These are phyloP conservation scores for Cryptosporidium muris DNA, from an alignment of 169 alveolate species.

Conservation along the genomic window DNA sequence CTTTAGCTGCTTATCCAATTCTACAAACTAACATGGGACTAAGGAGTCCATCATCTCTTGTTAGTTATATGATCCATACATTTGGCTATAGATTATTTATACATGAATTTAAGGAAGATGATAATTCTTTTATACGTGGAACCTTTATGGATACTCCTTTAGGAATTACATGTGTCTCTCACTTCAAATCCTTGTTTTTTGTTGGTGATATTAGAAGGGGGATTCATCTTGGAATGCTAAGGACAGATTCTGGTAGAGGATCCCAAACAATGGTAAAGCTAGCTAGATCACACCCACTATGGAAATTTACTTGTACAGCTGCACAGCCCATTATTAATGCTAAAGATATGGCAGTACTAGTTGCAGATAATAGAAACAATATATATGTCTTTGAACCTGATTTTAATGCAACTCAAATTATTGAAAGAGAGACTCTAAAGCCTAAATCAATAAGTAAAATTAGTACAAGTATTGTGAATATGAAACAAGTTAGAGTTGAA, in stretches of 20 bases:
- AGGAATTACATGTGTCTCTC: conserved; percentile 50
- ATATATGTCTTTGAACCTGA: conserved; percentile 34
- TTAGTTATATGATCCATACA: conserved; percentile 38
- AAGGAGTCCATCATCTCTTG: conserved; percentile 35
- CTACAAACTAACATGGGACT: conserved; percentile 30
- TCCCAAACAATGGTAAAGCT: conserved; percentile 68
- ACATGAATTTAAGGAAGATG: conserved; percentile 57
- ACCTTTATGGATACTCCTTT: conserved; percentile 63
- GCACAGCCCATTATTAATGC: conserved; percentile 53
- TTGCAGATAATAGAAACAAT: conserved; percentile 42
- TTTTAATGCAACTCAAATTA: conserved; percentile 50
- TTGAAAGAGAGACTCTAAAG: conserved; percentile 54
- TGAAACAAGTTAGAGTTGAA: conserved; percentile 30
- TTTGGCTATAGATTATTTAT: conserved; percentile 57
- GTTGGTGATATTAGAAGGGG: conserved; percentile 71
- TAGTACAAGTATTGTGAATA: conserved; percentile 36
- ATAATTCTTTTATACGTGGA: conserved; percentile 15
- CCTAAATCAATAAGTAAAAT: conserved; percentile 33
- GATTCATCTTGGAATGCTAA: conserved; percentile 52
- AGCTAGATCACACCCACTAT: conserved; percentile 67
- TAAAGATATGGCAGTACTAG: conserved; percentile 38
- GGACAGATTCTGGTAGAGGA: conserved; percentile 61
- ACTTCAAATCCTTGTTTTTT: conserved; percentile 40
- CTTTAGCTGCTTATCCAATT: conserved; percentile 65
- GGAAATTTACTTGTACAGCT: conserved; percentile 69